Evolutionary conservation across 2,329 filamentous ascomycete species (phyloP).

Genomic region (Calonectria pteridis): DNA sequence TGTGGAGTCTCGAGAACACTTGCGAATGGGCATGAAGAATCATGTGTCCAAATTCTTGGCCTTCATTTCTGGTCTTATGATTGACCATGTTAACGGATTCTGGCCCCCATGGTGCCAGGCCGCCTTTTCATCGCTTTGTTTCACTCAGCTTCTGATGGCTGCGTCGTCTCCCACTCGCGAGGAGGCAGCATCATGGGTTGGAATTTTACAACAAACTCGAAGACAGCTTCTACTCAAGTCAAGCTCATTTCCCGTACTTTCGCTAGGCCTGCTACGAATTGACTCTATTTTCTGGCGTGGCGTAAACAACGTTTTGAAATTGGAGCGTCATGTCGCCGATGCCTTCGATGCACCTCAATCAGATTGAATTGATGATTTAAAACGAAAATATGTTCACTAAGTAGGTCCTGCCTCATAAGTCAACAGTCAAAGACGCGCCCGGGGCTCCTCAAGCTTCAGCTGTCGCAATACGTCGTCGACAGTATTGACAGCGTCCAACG

Average conservation of each 20-base stretch:
- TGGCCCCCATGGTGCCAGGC: constrained; percentile 37
- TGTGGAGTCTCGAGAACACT: not conserved
- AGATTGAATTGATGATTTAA: not conserved
- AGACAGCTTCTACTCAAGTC: constrained; percentile 32
- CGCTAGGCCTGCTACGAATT: constrained; percentile 34
- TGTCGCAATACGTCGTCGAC: constrained; percentile 31
- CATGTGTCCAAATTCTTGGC: not conserved
- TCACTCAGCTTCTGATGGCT: constrained; percentile 29
- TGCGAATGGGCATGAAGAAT: not conserved
- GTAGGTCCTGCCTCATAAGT: too few relatives aligned
- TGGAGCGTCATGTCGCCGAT: constrained; percentile 33
- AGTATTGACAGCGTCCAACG: constrained; percentile 49
- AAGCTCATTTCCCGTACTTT: constrained; percentile 32
- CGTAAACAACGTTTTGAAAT: constrained; percentile 30
- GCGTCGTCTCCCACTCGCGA: constrained; percentile 10
- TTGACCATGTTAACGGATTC: constrained; percentile 26
- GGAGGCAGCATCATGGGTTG: constrained; percentile 31
- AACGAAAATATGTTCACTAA: not conserved
- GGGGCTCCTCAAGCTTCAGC: not conserved
- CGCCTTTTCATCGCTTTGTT: constrained; percentile 33
- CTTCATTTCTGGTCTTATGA: constrained; percentile 19
- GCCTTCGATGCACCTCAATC: constrained; percentile 5
- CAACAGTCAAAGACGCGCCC: not conserved
- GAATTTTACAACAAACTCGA: constrained; percentile 28
- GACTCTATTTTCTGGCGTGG: constrained; percentile 41